phyloP scores from a whole-genome alignment of 1,284 basidiomycete species.

The Puccinia triticina region DNA sequence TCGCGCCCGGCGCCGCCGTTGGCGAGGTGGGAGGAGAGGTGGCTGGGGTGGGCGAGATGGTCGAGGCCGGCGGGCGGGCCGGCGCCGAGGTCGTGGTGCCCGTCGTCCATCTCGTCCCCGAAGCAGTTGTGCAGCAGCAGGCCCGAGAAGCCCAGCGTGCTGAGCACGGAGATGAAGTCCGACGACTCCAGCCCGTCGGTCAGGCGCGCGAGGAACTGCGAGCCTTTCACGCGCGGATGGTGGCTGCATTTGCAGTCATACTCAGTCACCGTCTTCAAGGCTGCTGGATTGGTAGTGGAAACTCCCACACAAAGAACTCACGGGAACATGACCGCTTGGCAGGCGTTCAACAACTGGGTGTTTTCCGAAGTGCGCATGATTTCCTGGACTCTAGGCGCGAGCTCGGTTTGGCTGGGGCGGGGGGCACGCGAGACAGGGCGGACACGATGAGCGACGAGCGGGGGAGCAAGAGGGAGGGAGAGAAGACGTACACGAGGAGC shows the following conservation, averaged over 20 bases:
- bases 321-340: slow-evolving; percentile 51
- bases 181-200: slow-evolving; percentile 39
- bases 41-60: neutral
- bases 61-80: neutral
- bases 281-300: neutral
- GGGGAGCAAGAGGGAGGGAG: neutral
- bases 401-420: slow-evolving; percentile 32
- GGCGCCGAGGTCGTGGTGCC: neutral
- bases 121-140: slow-evolving; percentile 37
- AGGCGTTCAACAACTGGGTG: slow-evolving; percentile 37
- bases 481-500: slow-evolving; percentile 46
- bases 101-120: slow-evolving; percentile 14
- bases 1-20: neutral
- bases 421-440: neutral
- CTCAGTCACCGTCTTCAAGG: neutral
- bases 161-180: slow-evolving; percentile 45
- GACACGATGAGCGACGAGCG: neutral
- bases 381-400: slow-evolving; percentile 40
- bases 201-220: slow-evolving; percentile 35
- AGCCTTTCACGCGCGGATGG: slow-evolving; percentile 36
- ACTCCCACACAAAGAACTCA: too few species aligned
- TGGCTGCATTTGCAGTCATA: neutral
- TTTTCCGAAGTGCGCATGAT: slow-evolving; percentile 50
- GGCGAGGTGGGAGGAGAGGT: neutral
- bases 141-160: slow-evolving; percentile 42